phyloP scores from a whole-genome alignment of 1,139 yeast genomes.

The Citeromyces siamensis region DNA sequence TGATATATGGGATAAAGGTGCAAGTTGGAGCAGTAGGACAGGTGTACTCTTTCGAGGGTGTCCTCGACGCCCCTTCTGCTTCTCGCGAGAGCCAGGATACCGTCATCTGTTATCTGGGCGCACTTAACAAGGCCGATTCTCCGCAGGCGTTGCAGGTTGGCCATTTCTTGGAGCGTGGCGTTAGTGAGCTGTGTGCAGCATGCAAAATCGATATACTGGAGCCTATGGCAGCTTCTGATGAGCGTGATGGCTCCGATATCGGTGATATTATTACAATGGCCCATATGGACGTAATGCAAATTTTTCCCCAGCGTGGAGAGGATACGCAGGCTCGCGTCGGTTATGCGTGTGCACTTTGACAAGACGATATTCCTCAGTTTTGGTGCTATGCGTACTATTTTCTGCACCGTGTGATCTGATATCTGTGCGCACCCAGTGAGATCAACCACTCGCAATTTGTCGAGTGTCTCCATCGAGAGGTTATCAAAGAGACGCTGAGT shows the following conservation, averaged over 20 bases:
- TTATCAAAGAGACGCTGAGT: conserved; percentile 50
- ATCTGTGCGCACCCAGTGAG: conserved; percentile 76
- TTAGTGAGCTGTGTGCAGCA: conserved; percentile 89
- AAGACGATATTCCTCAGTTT: conserved; percentile 76
- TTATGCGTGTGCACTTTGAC: conserved; percentile 80
- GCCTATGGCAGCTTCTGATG: conserved; percentile 69
- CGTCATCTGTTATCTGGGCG: conserved; percentile 76
- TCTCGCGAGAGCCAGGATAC: conserved; percentile 68
- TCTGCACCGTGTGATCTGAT: conserved; percentile 69
- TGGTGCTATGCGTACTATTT: conserved; percentile 69
- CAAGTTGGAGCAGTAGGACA: conserved; percentile 80
- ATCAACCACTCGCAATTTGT: conserved; percentile 64
- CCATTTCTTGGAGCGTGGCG: conserved; percentile 65
- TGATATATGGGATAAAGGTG: conserved; percentile 62
- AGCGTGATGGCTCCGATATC: conserved; percentile 75
- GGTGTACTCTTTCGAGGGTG: conserved; percentile 82
- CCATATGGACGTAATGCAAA: conserved; percentile 83
- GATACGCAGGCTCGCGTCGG: conserved; percentile 71
- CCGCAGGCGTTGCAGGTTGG: conserved; percentile 68
- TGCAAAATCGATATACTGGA: conserved; percentile 90
- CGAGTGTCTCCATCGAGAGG: conserved; percentile 31
- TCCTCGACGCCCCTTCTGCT: conserved; percentile 50
- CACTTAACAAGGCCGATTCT: conserved; percentile 94
- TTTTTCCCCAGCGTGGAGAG: conserved; percentile 67
- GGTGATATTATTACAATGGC: conserved; percentile 87